Base-by-base conservation (phyloP, 1,284 basidiomycete genomes). In the Heterobasidion occidentale region DNA sequence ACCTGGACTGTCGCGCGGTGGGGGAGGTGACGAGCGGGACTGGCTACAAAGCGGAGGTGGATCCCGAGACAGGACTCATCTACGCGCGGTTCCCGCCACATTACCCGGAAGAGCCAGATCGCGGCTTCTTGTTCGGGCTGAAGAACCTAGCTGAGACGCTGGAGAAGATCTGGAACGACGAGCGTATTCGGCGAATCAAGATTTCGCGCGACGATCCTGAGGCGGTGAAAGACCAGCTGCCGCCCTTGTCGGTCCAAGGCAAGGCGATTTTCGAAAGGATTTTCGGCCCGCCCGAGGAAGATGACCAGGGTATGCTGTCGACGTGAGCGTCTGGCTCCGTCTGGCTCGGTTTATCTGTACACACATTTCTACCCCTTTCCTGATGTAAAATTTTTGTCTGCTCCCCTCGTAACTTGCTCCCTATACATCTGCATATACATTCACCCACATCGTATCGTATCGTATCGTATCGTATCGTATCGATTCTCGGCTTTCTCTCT, bases 11-110 rank as follows among this genome's bases (percentile, higher is more conserved):
- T 20, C 62, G 62, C 56, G 63, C 66, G 52, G 65, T 71, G 51
- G 70, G 74, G 61, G 82, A 81, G 63, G 71, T 77, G 52, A 77
- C 75, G 35, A 78, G 80, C 61, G 86, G 84, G 35, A 85, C 86
- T 66, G 92, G 92, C 1, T 95, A 95, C 70, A 78, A 86, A 59
- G 82, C 90, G 5, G 84, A 87, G 54, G 77, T 90, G 33, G 92
- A 96, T 67, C 80, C 84, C 8, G 81, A 81, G 62, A 90, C 84
- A 2, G 92, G 93, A 1, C 71, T 90, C 47, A 77, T 94, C 7
- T 87, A 90, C 65, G 91, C 91, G 33, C 81, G 91, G 49, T 98
- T 97, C 72, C 95, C 95, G 3, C 97, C 97, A 1, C 91, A 92
- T 66, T 90, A 92, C 62, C 86, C 88, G 5, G 83, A 89, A 36